Evolutionary conservation across 2,329 filamentous ascomycete species (phyloP).

Genomic region (Exophiala oligosperma): DNA sequence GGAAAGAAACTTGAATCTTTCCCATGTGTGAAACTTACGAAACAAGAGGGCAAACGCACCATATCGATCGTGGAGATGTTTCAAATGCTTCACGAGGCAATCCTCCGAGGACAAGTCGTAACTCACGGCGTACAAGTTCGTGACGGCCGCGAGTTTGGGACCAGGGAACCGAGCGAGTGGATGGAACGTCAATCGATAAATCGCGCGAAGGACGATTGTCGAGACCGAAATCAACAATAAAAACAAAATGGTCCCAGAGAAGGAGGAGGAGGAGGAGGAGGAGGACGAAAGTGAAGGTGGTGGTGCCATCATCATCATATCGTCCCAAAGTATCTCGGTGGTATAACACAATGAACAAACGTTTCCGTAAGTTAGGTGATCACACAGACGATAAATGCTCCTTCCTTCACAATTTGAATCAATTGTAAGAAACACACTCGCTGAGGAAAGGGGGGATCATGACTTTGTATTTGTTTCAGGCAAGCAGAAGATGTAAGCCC

Average conservation of each 20-base stretch:
- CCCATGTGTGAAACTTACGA: too few relatives aligned
- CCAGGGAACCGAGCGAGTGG: slow-evolving; percentile 39
- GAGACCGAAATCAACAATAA: neutral
- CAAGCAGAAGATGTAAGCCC: too few relatives aligned
- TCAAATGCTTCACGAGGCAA: slow-evolving; percentile 36
- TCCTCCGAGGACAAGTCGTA: slow-evolving; percentile 32
- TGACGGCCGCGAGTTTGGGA: slow-evolving; percentile 34
- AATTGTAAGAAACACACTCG: too few relatives aligned
- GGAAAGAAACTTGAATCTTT: neutral
- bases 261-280: neutral
- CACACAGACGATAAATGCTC: too few relatives aligned
- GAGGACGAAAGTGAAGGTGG: too few relatives aligned
- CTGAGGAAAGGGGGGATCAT: too few relatives aligned
- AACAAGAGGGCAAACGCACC: slow-evolving; percentile 27
- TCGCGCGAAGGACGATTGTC: neutral
- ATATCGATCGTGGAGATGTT: slow-evolving; percentile 37
- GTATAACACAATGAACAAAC: too few relatives aligned
- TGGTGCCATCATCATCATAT: too few relatives aligned
- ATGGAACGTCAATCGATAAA: slow-evolving; percentile 35
- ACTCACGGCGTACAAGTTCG: slow-evolving; percentile 33
- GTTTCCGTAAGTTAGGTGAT: too few relatives aligned
- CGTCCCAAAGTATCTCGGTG: too few relatives aligned
- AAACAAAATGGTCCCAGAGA: neutral
- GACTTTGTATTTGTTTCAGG: too few relatives aligned
- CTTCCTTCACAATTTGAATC: too few relatives aligned